phyloP scores from a whole-genome alignment of 2,329 filamentous ascomycete species.

The Ceratocystis alfenasii region DNA sequence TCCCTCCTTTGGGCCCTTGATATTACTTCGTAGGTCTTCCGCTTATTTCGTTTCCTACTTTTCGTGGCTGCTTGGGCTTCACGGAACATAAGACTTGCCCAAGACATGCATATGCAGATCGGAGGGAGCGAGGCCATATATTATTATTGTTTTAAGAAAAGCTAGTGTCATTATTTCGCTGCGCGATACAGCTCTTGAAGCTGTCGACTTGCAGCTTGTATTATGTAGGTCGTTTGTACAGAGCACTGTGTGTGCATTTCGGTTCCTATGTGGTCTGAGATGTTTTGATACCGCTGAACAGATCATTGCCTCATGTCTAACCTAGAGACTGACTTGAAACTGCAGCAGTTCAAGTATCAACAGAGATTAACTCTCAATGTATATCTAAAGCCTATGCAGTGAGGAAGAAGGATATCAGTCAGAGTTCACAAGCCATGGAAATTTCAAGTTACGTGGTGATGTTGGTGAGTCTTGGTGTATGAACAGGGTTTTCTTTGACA shows the following conservation, averaged over 20 bases:
- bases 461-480: not conserved
- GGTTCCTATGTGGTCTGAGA: not conserved
- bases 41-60: not conserved
- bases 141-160: not conserved
- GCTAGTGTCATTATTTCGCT: not conserved
- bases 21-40: too few relatives aligned
- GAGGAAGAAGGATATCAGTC: conserved; percentile 14
- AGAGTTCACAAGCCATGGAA: not conserved
- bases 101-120: not conserved
- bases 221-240: not conserved
- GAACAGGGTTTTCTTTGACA: conserved; percentile 6
- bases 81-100: not conserved
- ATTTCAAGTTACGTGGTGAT: conserved; percentile 4
- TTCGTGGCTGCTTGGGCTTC: too few relatives aligned
- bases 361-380: not conserved
- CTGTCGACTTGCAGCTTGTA: not conserved
- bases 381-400: conserved; percentile 16
- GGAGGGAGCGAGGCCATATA: not conserved
- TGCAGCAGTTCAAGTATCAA: not conserved
- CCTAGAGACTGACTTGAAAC: not conserved
- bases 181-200: not conserved
- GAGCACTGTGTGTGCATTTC: not conserved
- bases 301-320: not conserved
- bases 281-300: not conserved
- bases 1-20: too few relatives aligned